Evolutionary conservation across 768 basidiomycete genomes (phyloP).

Genomic region (Chalciporus pseudorubinellus): DNA sequence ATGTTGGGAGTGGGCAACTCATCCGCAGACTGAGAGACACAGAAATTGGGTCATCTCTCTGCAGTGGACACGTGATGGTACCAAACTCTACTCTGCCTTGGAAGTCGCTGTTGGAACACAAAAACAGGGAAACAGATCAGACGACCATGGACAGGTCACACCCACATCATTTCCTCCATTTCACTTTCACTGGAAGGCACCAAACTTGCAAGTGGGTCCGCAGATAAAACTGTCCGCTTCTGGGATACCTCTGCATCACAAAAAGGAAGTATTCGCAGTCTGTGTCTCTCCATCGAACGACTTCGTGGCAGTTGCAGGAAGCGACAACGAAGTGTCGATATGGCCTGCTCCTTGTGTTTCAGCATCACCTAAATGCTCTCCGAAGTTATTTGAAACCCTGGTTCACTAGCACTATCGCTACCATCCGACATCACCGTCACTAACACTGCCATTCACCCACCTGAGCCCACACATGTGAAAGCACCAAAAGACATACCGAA

Average conservation of each 20-base stretch:
- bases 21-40: not conserved
- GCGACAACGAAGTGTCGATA: too few species aligned
- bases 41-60: not conserved
- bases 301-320: too few species aligned
- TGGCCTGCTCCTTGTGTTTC: too few species aligned
- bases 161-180: not conserved
- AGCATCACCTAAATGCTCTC: too few species aligned
- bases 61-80: constrained; percentile 16
- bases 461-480: too few species aligned
- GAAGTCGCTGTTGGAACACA: constrained; percentile 9
- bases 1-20: not conserved
- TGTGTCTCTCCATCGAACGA: too few species aligned
- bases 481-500: too few species aligned
- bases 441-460: too few species aligned
- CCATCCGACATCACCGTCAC: too few species aligned
- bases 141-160: constrained; percentile 15
- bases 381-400: too few species aligned
- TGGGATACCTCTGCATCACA: constrained; percentile 7
- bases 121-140: constrained; percentile 2
- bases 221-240: constrained; percentile 2
- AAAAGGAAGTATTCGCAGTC: not conserved
- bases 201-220: constrained; percentile 1
- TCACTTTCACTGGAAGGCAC: constrained; percentile 2
- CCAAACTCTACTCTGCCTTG: not conserved
- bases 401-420: too few species aligned